Percentiles rank a stretch among this genome's conserved stretches.
phyloP scores from a whole-genome alignment of 176 grass and related monocot genomes.

The Oryza australiensis region DNA sequence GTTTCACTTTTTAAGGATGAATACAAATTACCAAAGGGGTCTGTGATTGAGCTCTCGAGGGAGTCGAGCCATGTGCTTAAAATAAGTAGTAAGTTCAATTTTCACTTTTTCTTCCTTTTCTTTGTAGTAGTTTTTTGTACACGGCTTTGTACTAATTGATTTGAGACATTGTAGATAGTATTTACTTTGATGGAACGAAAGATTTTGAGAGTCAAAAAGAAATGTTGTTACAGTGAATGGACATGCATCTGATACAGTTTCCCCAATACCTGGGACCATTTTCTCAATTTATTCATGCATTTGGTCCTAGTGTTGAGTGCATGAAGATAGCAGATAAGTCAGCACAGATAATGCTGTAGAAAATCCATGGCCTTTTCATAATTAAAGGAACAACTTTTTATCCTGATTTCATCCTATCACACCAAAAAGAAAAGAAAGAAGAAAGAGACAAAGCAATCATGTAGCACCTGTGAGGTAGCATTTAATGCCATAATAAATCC shows the following conservation, averaged over 20 bases:
- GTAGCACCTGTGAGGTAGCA: neutral
- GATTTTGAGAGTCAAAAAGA: neutral
- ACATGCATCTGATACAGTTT: neutral
- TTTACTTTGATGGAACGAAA: neutral
- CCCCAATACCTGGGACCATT: neutral
- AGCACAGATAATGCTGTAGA: neutral
- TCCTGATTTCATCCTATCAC: neutral
- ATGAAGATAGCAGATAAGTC: neutral
- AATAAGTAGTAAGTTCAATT: slow-evolving; percentile 66
- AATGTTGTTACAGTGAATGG: slow-evolving; percentile 16
- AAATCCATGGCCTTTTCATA: neutral
- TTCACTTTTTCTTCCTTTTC: neutral
- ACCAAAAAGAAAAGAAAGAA: no score
- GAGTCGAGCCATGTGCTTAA: slow-evolving; percentile 84
- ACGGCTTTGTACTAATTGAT: neutral
- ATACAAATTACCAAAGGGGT: slow-evolving; percentile 79
- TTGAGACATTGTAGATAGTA: neutral
- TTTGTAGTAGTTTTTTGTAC: neutral
- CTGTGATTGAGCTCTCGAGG: slow-evolving; percentile 91
- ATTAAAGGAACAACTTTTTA: neutral
- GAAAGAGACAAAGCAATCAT: no score
- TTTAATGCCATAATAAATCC: neutral
- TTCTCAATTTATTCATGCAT: neutral
- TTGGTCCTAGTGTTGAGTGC: neutral
- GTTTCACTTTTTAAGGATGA: slow-evolving; percentile 94